Evolutionary conservation across 495 filamentous ascomycete species (phyloP).

Genomic region (Aspergillus nanangensis): DNA sequence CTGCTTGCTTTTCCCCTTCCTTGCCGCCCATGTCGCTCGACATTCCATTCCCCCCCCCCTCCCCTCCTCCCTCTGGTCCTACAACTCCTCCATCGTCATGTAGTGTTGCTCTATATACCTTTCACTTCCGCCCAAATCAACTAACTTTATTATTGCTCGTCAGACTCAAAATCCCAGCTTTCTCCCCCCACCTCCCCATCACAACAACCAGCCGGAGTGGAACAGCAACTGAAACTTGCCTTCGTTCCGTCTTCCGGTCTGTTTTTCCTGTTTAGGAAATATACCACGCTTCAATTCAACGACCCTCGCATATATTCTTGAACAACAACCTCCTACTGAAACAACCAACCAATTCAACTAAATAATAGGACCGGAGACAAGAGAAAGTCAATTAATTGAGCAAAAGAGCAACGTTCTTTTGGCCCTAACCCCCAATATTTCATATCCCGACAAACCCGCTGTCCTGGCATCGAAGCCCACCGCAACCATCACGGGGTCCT

Average conservation of each 20-base stretch:
- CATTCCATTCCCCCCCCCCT: slow-evolving; percentile 10
- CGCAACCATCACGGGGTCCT: slow-evolving; percentile 18
- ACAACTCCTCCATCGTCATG: not conserved
- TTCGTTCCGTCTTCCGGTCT: not conserved
- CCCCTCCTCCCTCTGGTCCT: not conserved
- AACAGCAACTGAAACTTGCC: no score
- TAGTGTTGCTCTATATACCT: not conserved
- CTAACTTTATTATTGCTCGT: not conserved
- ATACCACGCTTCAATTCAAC: slow-evolving; percentile 4
- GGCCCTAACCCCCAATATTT: slow-evolving; percentile 3
- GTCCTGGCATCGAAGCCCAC: slow-evolving; percentile 27
- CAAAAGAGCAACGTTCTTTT: no score
- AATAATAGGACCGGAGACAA: no score
- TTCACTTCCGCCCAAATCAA: not conserved
- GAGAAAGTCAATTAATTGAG: no score
- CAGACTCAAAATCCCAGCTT: no score
- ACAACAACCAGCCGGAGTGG: not conserved
- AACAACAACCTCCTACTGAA: no score
- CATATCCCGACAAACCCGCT: slow-evolving; percentile 8
- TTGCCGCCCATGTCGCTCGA: slow-evolving; percentile 11
- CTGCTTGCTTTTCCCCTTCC: slow-evolving; percentile 13
- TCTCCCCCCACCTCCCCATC: not conserved
- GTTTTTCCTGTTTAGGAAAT: slow-evolving; percentile 10
- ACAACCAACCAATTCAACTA: no score
- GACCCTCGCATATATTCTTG: no score